These are phyloP conservation scores for Helianthus annuus DNA, from an alignment of 129 eudicot species.

Conservation along the genomic window DNA sequence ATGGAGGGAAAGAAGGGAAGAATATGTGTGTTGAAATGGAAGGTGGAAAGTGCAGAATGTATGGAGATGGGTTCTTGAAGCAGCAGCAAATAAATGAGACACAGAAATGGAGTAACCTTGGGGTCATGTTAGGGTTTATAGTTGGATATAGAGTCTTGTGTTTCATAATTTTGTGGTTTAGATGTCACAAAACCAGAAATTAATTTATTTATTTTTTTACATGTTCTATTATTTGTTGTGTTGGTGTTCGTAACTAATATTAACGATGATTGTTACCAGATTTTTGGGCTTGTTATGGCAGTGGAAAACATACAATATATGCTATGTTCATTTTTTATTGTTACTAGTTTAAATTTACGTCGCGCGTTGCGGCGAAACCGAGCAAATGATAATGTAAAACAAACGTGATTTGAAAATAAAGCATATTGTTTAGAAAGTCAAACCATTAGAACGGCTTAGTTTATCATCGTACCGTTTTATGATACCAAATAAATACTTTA, in stretches of 20 bases:
- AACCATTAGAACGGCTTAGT: too few relatives aligned
- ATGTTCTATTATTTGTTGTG: background rate
- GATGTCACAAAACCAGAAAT: conserved; percentile 64
- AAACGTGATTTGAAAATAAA: too few relatives aligned
- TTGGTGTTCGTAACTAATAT: background rate
- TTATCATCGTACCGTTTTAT: too few relatives aligned
- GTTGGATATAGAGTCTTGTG: conserved; percentile 77
- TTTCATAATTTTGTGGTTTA: conserved; percentile 72
- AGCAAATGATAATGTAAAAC: too few relatives aligned
- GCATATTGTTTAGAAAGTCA: too few relatives aligned
- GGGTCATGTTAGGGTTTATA: conserved; percentile 74
- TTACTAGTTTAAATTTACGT: too few relatives aligned
- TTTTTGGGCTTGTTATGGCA: too few relatives aligned
- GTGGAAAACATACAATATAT: too few relatives aligned
- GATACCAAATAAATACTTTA: too few relatives aligned
- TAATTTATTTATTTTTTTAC: conserved; percentile 30
- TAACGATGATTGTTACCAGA: too few relatives aligned
- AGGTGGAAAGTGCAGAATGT: conserved; percentile 55
- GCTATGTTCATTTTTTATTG: too few relatives aligned
- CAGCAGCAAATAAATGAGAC: conserved; percentile 63
- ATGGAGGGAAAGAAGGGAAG: conserved; percentile 69
- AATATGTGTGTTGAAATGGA: conserved; percentile 57
- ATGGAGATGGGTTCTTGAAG: conserved; percentile 67
- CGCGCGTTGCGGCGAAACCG: too few relatives aligned
- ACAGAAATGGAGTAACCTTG: conserved; percentile 86